Evolutionary conservation across 169 alveolate species (phyloP).

Genomic region (Plasmodium adleri): DNA sequence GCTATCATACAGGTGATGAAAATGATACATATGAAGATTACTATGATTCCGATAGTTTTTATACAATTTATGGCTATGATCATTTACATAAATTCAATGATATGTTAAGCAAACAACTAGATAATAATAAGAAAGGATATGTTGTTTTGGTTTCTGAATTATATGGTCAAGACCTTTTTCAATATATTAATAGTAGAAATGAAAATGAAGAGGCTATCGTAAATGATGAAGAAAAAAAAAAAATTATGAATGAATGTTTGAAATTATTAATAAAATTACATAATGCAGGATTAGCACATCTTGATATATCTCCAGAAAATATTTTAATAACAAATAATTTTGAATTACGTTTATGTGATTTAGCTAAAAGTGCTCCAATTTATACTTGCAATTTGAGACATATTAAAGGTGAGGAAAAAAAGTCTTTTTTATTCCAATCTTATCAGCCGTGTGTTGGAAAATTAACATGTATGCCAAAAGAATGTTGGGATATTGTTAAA

Average conservation of each 20-base stretch:
- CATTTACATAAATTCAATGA: slow-evolving; percentile 44
- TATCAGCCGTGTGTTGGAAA: slow-evolving; percentile 88
- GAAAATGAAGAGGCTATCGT: slow-evolving; percentile 55
- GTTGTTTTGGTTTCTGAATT: slow-evolving; percentile 78
- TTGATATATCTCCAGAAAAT: slow-evolving; percentile 87
- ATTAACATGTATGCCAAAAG: slow-evolving; percentile 89
- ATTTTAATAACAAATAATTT: slow-evolving; percentile 78
- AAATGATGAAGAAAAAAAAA: slow-evolving; percentile 77
- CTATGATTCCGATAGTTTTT: no score
- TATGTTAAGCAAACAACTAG: slow-evolving; percentile 13
- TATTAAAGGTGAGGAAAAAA: slow-evolving; percentile 63
- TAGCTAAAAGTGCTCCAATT: slow-evolving; percentile 86
- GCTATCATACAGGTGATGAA: no score
- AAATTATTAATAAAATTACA: slow-evolving; percentile 79
- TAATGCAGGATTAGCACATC: slow-evolving; percentile 83
- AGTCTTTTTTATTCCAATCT: slow-evolving; percentile 78
- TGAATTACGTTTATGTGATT: slow-evolving; percentile 84
- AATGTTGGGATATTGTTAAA: slow-evolving; percentile 84
- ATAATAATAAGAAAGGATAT: slow-evolving; percentile 75
- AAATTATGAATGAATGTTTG: slow-evolving; percentile 76
- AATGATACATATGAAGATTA: no score
- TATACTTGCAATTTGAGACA: slow-evolving; percentile 78
- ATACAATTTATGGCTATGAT: not conserved
- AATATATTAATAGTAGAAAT: slow-evolving; percentile 71
- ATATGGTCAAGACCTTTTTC: slow-evolving; percentile 79